Percentiles rank a stretch among this genome's conserved stretches.
phyloP scores from a whole-genome alignment of 2,329 filamentous ascomycete species.

The Epichloe brachyelytri region DNA sequence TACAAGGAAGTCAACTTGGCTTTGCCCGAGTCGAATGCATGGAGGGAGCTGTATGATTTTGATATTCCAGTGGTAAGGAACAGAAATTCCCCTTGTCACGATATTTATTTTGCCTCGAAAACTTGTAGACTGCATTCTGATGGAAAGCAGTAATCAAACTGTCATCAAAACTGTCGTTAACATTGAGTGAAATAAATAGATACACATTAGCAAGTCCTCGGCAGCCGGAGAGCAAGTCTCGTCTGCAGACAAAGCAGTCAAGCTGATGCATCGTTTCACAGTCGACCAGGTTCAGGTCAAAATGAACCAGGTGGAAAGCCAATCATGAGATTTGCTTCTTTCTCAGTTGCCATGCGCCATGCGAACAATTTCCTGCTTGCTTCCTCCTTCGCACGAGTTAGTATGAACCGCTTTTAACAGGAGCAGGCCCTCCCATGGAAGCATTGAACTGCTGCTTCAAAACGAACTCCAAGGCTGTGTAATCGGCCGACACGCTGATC shows the following conservation, averaged over 20 bases:
- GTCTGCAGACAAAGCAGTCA: constrained; percentile 46
- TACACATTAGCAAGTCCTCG: constrained; percentile 47
- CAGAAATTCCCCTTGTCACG: not conserved
- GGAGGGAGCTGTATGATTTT: constrained; percentile 67
- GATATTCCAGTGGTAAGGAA: constrained; percentile 61
- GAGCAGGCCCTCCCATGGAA: constrained; percentile 28
- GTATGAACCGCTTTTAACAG: constrained; percentile 28
- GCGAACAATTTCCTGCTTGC: no score
- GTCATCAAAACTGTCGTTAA: not conserved
- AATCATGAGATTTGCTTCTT: not conserved
- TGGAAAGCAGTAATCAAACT: no score
- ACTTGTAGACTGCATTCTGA: no score
- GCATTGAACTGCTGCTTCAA: constrained; percentile 33
- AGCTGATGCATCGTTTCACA: constrained; percentile 69
- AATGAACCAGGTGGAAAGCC: constrained; percentile 48
- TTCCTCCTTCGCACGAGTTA: constrained; percentile 11
- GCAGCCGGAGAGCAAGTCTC: constrained; percentile 38
- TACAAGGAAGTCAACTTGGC: constrained; percentile 62
- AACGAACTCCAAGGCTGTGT: constrained; percentile 32
- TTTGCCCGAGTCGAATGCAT: constrained; percentile 45
- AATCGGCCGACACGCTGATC: constrained; percentile 45
- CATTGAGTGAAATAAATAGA: constrained; percentile 23
- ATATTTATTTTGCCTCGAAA: no score
- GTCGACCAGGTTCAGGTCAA: constrained; percentile 50
- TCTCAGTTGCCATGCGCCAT: not conserved